Evolutionary conservation across 2,329 filamentous ascomycete species (phyloP), one percentile per base, ranked within the genome.

Genomic region (Ophiosphaerella herpotricha): DNA sequence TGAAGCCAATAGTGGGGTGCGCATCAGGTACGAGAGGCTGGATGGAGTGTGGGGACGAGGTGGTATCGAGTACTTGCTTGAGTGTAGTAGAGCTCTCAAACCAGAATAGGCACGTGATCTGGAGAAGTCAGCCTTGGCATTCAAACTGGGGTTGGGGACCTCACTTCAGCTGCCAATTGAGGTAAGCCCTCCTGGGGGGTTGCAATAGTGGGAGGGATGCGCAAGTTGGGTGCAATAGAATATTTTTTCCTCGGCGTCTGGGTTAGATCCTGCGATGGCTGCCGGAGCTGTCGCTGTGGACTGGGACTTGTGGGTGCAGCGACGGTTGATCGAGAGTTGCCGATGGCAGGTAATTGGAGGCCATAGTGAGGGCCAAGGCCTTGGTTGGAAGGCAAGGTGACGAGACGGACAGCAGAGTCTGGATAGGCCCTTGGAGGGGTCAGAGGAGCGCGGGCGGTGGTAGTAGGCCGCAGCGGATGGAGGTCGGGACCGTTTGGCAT

Each of bases 91-190:
- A 88, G 13, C 88, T 89, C 74, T 97, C 92, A 70, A 97, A 97
- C 93, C 94, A 97, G 77, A 97, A 97, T 12, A 99, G 81, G 68
- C 93, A 97, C 11, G 93, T 96, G 74, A 97, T 90, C 90, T 96
- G 36, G 13, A 34, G 42, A 18, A 24, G 51, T 64, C 41, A 63
- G 43, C 21, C 31, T 56, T 46, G 57, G 42, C 5, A 7, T 12
- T 42, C 21, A 13, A 24, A 4, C 32, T 12, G 2, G n/a, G 31
- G 13, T 2, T 29, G 11, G 13, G 9, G 29, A 23, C 60, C 65
- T 63, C 49, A 75, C 73, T 62, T 75, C 73, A 9, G 73, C 73
- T 43, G 73, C 73, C 43, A 75, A 50, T 54, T 75, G 73, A 3
- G 73, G 71, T 23, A 75, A 62, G 13, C 71, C 71, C 23, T 72